A percentile compares a stretch with the other conserved stretches of the same genome.
Conservation (phyloP, 2,329 filamentous ascomycete genomes). For the Plenodomus lindquistii region DNA sequence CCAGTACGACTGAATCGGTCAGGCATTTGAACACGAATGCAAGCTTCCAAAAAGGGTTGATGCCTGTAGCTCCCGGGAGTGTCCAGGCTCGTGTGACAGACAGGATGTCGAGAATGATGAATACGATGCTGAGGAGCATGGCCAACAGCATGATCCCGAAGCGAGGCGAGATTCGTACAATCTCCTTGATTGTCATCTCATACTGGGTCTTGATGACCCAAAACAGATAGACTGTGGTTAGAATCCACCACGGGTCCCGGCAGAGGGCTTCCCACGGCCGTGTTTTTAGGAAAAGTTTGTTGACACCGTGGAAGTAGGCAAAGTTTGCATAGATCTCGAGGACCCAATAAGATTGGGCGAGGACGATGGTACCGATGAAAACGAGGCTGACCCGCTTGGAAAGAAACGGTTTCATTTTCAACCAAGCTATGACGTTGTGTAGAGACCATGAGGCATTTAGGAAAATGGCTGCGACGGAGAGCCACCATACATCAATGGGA, state of each 20-base stretch:
- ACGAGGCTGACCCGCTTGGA: slow-evolving; percentile 54
- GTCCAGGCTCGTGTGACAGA: slow-evolving; percentile 59
- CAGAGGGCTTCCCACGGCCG: slow-evolving; percentile 64
- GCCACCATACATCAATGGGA: slow-evolving; percentile 65
- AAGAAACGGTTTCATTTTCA: slow-evolving; percentile 67
- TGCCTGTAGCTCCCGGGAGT: slow-evolving; percentile 52
- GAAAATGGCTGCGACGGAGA: slow-evolving; percentile 62
- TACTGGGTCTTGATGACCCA: slow-evolving; percentile 67
- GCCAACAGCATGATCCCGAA: slow-evolving; percentile 65
- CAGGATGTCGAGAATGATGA: slow-evolving; percentile 64
- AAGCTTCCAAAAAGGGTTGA: slow-evolving; percentile 69
- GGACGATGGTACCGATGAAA: slow-evolving; percentile 62
- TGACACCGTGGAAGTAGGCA: slow-evolving; percentile 63
- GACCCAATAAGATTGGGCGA: slow-evolving; percentile 67
- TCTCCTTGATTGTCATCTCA: slow-evolving; percentile 60
- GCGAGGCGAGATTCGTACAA: slow-evolving; percentile 64
- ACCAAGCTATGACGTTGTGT: slow-evolving; percentile 70
- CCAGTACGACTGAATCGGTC: slow-evolving; percentile 67
- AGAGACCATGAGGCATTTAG: slow-evolving; percentile 66
- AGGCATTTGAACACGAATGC: slow-evolving; percentile 69
- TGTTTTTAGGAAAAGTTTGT: slow-evolving; percentile 58
- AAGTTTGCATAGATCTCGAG: slow-evolving; percentile 69
- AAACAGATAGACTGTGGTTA: slow-evolving; percentile 62
- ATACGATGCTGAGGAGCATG: slow-evolving; percentile 64
- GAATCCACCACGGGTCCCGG: slow-evolving; percentile 71